Evolutionary conservation across 441 rosid genomes (phyloP), one percentile per base, ranked within the genome.

Genomic region (Omphalea diandra): DNA sequence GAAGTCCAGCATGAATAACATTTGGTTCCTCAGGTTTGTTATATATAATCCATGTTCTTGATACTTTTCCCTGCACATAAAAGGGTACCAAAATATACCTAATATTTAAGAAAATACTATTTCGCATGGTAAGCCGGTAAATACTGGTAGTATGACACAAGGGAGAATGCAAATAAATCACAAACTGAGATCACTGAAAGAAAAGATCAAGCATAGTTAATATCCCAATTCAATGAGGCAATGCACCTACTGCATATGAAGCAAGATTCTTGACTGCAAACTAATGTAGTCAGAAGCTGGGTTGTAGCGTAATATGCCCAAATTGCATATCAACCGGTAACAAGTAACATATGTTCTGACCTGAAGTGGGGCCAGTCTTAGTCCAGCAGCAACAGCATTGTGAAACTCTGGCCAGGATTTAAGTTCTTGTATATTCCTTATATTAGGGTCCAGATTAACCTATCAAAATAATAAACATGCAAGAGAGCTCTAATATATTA

Each of bases 331-430:
- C 38, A 33, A 2, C 27, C 27, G 3, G 46, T 20, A 20, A 72
- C 41, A 65, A 59, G 62, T 31, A 73, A 70, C 32, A 27, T 36
- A 33, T 59, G 46, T 67, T 63, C 73, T 74, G 59, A 94, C 99
- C 97, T 96, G 99, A 80, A 91, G 84, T 20, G 99, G 98, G 36
- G 98, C 90, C 84, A 96, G 82, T 76, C 94, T 86, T 70, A 96
- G 83, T 75, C 98, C 99, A 76, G 99, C 96, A 72, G 98, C 99
- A 81, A 93, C 98, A 79, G 98, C 97, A 83, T 96, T 93, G 82
- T 96, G 98, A 85, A 96, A 93, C 84, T 96, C 98, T 18, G 98
- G 96, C 99, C 98, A 96, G 44, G 93, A 84, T 80, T 85, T 93
- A 71, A 96, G 91, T 82, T 96, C 99, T 87, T 93, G 98, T 46